Evolutionary conservation across 257 asterid species (phyloP).

Genomic region (Solanum chilense): DNA sequence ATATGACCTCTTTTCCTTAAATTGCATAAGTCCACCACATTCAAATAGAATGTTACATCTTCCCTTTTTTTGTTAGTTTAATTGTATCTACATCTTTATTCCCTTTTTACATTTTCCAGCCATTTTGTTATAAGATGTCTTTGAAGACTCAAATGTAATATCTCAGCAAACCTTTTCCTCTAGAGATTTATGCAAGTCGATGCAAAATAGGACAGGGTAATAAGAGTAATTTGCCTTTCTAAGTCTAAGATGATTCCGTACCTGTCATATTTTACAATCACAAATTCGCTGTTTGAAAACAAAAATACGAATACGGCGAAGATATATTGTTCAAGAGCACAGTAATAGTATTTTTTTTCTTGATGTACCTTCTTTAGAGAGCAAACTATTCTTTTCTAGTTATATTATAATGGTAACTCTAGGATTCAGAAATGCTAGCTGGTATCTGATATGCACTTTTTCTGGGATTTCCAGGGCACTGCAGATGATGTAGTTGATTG

Average conservation of each 20-base stretch:
- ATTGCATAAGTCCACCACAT: not conserved
- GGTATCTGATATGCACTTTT: not conserved
- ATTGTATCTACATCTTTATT: not conserved
- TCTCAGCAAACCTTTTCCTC: not conserved
- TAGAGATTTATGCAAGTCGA: not conserved
- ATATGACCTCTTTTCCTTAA: not conserved
- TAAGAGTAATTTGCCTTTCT: not conserved
- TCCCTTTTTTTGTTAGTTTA: not conserved
- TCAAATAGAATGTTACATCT: not conserved
- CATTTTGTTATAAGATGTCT: not conserved
- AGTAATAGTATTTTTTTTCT: not conserved
- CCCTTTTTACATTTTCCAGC: not conserved
- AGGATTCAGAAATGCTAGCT: not conserved
- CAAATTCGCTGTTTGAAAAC: too few relatives aligned
- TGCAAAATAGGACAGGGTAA: not conserved
- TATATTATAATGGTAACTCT: not conserved
- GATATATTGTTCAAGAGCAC: not conserved
- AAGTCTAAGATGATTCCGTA: not conserved
- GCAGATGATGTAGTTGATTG: slow-evolving; percentile 88
- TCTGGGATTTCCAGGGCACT: slow-evolving; percentile 49
- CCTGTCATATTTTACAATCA: not conserved
- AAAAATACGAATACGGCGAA: not conserved
- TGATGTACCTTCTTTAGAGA: not conserved
- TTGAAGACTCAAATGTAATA: not conserved
- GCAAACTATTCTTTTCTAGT: not conserved